A percentile compares a stretch with the other conserved stretches of the same genome.
Conservation (phyloP, 2,329 filamentous ascomycete species). For the Alternaria sp. region DNA sequence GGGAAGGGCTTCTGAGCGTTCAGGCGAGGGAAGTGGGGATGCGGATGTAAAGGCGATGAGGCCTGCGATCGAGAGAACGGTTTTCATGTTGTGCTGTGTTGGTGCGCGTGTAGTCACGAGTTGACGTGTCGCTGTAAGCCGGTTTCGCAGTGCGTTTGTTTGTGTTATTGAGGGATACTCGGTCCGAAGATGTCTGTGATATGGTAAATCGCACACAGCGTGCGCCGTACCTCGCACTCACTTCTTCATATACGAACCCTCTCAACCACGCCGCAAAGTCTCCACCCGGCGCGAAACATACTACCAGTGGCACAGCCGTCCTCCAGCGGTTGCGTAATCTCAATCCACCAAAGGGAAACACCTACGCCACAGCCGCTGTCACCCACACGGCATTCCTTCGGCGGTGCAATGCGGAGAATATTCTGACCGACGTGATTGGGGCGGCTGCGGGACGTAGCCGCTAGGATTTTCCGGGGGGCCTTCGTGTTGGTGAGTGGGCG, state of each 20-base stretch:
- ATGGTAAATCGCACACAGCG: not conserved
- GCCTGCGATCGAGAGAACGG: not conserved
- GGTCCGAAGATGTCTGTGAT: not conserved
- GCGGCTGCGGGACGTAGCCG: not conserved
- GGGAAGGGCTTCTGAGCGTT: not conserved
- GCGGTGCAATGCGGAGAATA: not conserved
- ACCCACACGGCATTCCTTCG: not conserved
- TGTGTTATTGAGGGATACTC: not conserved
- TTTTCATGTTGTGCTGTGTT: not conserved
- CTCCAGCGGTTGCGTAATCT: conserved; percentile 11
- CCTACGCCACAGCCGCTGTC: not conserved
- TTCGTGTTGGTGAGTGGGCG: not conserved
- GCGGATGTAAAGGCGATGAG: not conserved
- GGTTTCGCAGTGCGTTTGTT: not conserved
- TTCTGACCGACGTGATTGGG: not conserved
- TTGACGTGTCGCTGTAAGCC: not conserved
- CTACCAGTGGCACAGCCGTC: conserved; percentile 17
- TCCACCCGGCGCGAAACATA: not conserved
- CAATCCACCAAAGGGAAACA: not conserved
- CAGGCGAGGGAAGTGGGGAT: not conserved
- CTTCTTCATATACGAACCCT: not conserved
- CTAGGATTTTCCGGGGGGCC: not conserved
- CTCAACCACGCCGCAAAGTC: not conserved
- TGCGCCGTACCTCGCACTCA: not conserved
- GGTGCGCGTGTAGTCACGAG: not conserved